Percentiles rank a stretch among this genome's conserved stretches.
These are phyloP conservation scores for Diaporthe capsici DNA, from an alignment of 2,329 filamentous ascomycete species.

Conservation along the genomic window DNA sequence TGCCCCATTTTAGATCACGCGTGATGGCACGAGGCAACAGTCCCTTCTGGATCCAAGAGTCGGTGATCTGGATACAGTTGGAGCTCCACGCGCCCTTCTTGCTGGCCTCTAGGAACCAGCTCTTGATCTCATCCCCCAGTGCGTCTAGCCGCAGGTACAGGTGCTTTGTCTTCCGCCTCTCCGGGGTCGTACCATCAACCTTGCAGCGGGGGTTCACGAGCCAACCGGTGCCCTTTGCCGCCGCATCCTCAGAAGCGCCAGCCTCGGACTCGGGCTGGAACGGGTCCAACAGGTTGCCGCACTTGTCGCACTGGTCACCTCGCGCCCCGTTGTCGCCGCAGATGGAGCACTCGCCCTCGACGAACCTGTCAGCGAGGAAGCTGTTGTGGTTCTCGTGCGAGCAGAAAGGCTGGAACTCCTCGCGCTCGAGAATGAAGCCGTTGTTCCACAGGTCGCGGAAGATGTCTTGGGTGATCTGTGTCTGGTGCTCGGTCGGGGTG, in stretches of 20 bases:
- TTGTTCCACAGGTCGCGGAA: conserved; percentile 91
- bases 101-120: conserved; percentile 82
- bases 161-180: conserved; percentile 88
- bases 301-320: conserved; percentile 72
- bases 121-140: conserved; percentile 81
- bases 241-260: conserved; percentile 50
- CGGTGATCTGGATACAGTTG: conserved; percentile 82
- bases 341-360: conserved; percentile 83
- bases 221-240: conserved; percentile 60
- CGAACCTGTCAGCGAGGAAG: conserved; percentile 89
- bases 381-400: conserved; percentile 74
- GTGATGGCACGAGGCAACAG: conserved; percentile 91
- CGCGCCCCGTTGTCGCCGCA: conserved; percentile 80
- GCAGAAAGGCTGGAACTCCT: conserved; percentile 92
- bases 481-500: conserved; percentile 90
- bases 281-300: conserved; percentile 79
- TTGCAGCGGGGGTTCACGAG: conserved; percentile 86
- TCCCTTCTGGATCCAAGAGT: conserved; percentile 86
- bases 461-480: conserved; percentile 92
- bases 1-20: conserved; percentile 92
- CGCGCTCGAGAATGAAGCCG: conserved; percentile 88
- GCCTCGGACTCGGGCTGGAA: conserved; percentile 66
- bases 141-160: conserved; percentile 90
- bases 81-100: conserved; percentile 82
- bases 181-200: conserved; percentile 85